Evolutionary conservation across 2,329 filamentous ascomycete species (phyloP), one percentile per base, ranked within the genome.

Genomic region (Xylariaceae sp.): DNA sequence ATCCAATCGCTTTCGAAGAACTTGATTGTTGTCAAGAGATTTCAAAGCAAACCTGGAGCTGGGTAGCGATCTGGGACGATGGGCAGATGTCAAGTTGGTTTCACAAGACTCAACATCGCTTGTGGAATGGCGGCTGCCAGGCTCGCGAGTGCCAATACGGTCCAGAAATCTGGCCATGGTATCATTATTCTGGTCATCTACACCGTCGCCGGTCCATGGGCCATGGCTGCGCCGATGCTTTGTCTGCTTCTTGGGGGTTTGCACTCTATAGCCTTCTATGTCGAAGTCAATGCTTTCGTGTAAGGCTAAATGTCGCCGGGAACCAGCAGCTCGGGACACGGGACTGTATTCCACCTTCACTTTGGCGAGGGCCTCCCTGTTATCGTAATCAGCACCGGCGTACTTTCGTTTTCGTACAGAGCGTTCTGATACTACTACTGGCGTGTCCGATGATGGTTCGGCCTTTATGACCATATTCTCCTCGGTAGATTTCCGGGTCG

Each of bases 281-380:
- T 85, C 81, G 9, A 88, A 75, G 67, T 88, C 85, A 54, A 88
- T 76, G 56, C 83, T 88, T 55, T 85, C 84, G 47, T 81, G 75
- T 0, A 77, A 74, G 17, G 73, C 66, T 60, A 78, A 74, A 8
- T 63, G 61, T 51, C 61, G 62, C 13, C 61, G 62, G 48, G 71
- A 72, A 48, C 65, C 64, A 11, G 59, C 68, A 48, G 70, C 56
- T 1, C 70, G 61, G 0, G 68, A 68, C 17, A 72, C 71, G n/a
- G 73, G 73, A 48, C 66, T 62, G 39, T 68, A 60, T 64, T 83
- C 80, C 4, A 64, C 60, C 66, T 84, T 83, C 50, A 82, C 64
- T 55, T 69, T 75, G 9, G 66, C 68, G 9, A 56, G 44, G 13
- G 66, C 51, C 1, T 67, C 69, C 3, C 63, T 59, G n/a, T 66